Conservation (phyloP, 1,284 basidiomycete species). For the Kalmanozyma brasiliensis region DNA sequence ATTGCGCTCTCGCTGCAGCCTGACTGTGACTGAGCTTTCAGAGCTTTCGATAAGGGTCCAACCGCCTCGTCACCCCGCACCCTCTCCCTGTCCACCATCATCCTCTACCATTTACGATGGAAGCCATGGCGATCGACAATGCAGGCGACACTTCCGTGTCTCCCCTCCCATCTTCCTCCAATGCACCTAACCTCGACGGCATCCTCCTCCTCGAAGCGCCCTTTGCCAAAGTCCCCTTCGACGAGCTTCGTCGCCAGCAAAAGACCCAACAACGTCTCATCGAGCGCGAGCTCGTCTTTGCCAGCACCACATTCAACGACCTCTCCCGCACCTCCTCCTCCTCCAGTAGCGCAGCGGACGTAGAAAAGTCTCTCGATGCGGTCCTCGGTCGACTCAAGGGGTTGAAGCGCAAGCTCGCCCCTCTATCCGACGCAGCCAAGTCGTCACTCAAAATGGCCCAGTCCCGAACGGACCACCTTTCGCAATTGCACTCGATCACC, state of each 20-base stretch:
- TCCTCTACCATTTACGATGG: constrained; percentile 11
- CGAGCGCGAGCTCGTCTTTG: constrained; percentile 50
- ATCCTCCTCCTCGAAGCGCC: constrained; percentile 88
- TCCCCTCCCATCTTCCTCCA: not conserved
- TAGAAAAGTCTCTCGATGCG: constrained; percentile 74
- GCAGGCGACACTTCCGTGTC: not conserved
- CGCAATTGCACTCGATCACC: constrained; percentile 36
- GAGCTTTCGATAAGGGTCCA: constrained; percentile 11
- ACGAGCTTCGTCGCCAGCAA: constrained; percentile 55
- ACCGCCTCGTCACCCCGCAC: not conserved
- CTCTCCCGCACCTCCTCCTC: constrained; percentile 2
- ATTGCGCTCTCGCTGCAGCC: too few species aligned
- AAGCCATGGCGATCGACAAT: constrained; percentile 23
- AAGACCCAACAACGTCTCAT: constrained; percentile 59
- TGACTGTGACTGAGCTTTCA: not conserved
- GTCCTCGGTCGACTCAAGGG: constrained; percentile 80
- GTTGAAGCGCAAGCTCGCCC: constrained; percentile 80
- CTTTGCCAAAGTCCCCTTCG: constrained; percentile 76
- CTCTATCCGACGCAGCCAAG: constrained; percentile 27
- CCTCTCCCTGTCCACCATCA: constrained; percentile 5
- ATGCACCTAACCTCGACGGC: constrained; percentile 72
- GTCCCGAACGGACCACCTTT: constrained; percentile 47
- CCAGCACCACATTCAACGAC: constrained; percentile 22
- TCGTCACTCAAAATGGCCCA: constrained; percentile 38
- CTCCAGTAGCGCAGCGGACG: constrained; percentile 8